phyloP scores from a whole-genome alignment of 2,329 filamentous ascomycete species.

The Colletotrichum echinochloae region DNA sequence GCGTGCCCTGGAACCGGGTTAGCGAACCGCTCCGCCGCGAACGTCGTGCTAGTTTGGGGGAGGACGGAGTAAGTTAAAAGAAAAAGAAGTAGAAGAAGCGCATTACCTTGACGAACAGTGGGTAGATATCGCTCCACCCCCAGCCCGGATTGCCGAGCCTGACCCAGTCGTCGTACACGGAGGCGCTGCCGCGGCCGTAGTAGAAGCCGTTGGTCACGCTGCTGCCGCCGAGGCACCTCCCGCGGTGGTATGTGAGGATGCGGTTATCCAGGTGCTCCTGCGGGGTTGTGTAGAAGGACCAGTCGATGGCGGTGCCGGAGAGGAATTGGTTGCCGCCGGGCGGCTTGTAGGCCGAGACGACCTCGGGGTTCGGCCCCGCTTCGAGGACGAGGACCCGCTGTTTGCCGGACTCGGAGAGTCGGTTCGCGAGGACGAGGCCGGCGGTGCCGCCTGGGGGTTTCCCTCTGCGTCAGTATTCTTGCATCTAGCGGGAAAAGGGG shows the following conservation, averaged over 20 bases:
- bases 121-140: constrained; percentile 47
- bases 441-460: constrained; percentile 43
- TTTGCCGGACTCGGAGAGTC: constrained; percentile 44
- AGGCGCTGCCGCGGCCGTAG: constrained; percentile 47
- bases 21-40: not conserved
- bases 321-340: constrained; percentile 46
- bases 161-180: constrained; percentile 49
- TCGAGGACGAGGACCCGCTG: constrained; percentile 45
- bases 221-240: constrained; percentile 48
- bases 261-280: constrained; percentile 46
- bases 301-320: constrained; percentile 44
- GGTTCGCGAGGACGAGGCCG: constrained; percentile 45
- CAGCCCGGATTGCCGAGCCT: constrained; percentile 49
- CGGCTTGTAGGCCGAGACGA: constrained; percentile 44
- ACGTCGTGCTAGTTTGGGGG: not conserved
- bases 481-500: no score
- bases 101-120: constrained; percentile 43
- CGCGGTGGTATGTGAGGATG: constrained; percentile 48
- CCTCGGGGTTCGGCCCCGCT: constrained; percentile 43
- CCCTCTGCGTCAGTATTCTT: no score
- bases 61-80: not conserved
- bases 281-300: constrained; percentile 44
- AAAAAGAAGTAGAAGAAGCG: no score
- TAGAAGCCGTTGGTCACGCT: constrained; percentile 50
- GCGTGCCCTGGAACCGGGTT: constrained; percentile 36